Conservation (phyloP, 495 filamentous ascomycete species). For the Cercophora sp. region DNA sequence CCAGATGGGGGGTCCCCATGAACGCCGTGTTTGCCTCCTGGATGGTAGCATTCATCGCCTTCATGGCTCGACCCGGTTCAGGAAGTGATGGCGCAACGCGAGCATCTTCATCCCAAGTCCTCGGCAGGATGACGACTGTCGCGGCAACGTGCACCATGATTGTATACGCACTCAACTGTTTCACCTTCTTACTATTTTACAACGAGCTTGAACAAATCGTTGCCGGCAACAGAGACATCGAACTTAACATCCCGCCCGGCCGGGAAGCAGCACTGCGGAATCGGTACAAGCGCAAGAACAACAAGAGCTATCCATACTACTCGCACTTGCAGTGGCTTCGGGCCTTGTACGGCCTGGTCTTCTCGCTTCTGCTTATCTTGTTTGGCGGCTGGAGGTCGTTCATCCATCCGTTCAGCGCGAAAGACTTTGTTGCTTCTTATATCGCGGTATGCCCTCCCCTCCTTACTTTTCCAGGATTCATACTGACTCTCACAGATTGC, state of each 20-base stretch:
- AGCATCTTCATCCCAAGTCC: constrained; percentile 24
- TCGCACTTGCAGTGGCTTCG: constrained; percentile 35
- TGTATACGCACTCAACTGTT: constrained; percentile 35
- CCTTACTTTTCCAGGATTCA: neutral
- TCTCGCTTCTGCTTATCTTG: constrained; percentile 32
- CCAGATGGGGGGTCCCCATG: constrained; percentile 43
- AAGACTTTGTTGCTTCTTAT: constrained; percentile 39
- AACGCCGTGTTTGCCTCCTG: constrained; percentile 40
- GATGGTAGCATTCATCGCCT: constrained; percentile 36
- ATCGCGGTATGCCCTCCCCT: constrained; percentile 30
- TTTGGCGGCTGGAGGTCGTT: constrained; percentile 41
- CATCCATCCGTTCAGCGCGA: constrained; percentile 21
- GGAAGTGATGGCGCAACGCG: neutral
- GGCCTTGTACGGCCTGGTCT: constrained; percentile 32
- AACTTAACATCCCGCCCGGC: constrained; percentile 8
- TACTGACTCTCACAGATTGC: constrained; percentile 5
- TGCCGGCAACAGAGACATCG: neutral
- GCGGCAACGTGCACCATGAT: constrained; percentile 33
- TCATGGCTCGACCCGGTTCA: constrained; percentile 29
- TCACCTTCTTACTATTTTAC: constrained; percentile 31
- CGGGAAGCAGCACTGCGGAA: neutral
- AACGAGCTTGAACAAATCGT: constrained; percentile 13
- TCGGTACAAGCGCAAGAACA: constrained; percentile 27
- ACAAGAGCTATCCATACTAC: constrained; percentile 35
- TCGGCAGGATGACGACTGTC: constrained; percentile 27